phyloP scores from a whole-genome alignment of 495 filamentous ascomycete genomes.

The Cercophora scortea region DNA sequence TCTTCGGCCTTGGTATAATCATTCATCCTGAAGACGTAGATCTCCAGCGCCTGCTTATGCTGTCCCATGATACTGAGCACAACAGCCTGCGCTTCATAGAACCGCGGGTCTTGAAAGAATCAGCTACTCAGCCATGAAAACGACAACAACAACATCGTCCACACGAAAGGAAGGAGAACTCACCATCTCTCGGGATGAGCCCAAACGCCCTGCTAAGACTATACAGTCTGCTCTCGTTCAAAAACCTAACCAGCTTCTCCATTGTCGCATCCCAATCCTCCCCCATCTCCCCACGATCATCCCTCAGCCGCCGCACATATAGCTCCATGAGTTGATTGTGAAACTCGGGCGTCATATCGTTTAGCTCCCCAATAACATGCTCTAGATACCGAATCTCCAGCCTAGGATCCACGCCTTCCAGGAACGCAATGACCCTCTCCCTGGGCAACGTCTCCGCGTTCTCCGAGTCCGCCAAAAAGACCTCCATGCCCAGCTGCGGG shows the following conservation, averaged over 20 bases:
- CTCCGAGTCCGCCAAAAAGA: conserved; percentile 89
- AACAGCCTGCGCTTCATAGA: conserved; percentile 86
- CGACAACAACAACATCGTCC: not conserved
- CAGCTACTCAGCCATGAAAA: not conserved
- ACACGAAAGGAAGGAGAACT: conserved; percentile 14
- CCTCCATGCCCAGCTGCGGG: conserved; percentile 79
- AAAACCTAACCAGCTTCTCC: conserved; percentile 61
- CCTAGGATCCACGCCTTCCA: conserved; percentile 56
- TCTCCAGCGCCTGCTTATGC: conserved; percentile 87
- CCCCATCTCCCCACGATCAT: conserved; percentile 27
- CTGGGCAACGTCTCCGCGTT: conserved; percentile 87
- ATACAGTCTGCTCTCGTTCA: conserved; percentile 72
- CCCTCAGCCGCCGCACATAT: conserved; percentile 59
- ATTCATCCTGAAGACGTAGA: conserved; percentile 90
- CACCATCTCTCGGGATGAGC: conserved; percentile 71
- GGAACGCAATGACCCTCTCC: conserved; percentile 62
- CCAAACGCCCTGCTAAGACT: conserved; percentile 66
- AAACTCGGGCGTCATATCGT: conserved; percentile 75
- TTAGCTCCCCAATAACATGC: conserved; percentile 81
- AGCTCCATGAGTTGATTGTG: conserved; percentile 76
- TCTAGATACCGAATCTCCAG: conserved; percentile 83
- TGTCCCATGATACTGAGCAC: conserved; percentile 93
- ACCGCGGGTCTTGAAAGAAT: conserved; percentile 56
- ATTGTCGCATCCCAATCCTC: conserved; percentile 49
- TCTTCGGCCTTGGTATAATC: conserved; percentile 89